phyloP scores from a whole-genome alignment of 768 basidiomycete species.

The Leccinum disarticulatum region DNA sequence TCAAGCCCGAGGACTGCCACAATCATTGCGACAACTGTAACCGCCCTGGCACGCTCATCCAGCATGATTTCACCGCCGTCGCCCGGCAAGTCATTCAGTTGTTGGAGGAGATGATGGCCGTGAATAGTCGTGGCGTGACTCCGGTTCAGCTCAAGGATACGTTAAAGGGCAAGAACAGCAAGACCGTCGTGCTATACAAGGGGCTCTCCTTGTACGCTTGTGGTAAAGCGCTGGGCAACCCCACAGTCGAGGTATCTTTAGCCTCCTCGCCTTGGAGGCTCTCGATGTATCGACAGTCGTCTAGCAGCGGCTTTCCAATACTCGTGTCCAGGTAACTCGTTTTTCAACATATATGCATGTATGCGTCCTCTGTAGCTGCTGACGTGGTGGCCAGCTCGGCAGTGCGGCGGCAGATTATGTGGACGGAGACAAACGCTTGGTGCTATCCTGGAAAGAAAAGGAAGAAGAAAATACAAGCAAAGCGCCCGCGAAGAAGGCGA shows the following conservation, averaged over 20 bases:
- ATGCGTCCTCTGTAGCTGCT: not conserved
- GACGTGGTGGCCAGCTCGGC: constrained; percentile 16
- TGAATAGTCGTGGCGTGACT: constrained; percentile 55
- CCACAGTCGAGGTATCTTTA: constrained; percentile 66
- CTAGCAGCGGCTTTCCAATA: constrained; percentile 47
- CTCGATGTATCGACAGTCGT: constrained; percentile 43
- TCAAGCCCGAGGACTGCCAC: constrained; percentile 64
- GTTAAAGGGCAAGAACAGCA: constrained; percentile 61
- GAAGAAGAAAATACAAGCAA: constrained; percentile 9
- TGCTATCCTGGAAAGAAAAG: constrained; percentile 29
- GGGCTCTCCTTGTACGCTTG: constrained; percentile 54
- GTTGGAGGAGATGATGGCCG: constrained; percentile 44
- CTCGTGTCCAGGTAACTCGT: constrained; percentile 51
- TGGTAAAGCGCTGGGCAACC: constrained; percentile 47
- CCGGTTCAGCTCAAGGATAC: constrained; percentile 57
- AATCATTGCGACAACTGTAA: constrained; percentile 84
- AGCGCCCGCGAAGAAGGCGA: constrained; percentile 10
- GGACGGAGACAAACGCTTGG: constrained; percentile 15
- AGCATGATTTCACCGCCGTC: constrained; percentile 59
- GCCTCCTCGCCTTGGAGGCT: constrained; percentile 53
- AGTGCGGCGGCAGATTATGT: constrained; percentile 23
- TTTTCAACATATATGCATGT: not conserved
- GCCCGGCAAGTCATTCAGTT: constrained; percentile 59
- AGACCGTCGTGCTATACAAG: constrained; percentile 43
- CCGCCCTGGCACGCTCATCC: constrained; percentile 42